Evolutionary conservation across 352 stramenopile species (phyloP), one percentile per base, ranked within the genome.

Genomic region (Aphanomyces stellatus): DNA sequence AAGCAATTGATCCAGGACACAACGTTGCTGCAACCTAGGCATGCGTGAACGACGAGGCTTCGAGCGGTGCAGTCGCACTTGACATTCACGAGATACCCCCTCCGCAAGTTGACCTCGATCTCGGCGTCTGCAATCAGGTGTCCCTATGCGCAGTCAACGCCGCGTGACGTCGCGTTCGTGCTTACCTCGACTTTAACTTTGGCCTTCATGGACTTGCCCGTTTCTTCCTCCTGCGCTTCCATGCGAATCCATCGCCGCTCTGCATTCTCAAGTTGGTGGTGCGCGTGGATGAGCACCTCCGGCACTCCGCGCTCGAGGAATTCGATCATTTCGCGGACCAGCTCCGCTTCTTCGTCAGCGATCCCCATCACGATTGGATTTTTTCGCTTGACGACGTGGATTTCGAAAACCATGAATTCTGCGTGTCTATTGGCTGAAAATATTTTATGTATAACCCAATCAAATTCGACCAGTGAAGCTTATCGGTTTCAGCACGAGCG

Each of bases 161-260:
- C n/a, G n/a, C n/a, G 24, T 10, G 11, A 42, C 37, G 37, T n/a
- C 5, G 34, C 7, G 31, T 31, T 51, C 22, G 5, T 17, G 25
- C 4, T 3, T 59, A 67, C 60, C 17, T 67, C 60, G 25, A 49
- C 46, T 40, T 67, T 67, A 4, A 67, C 7, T 15, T 37, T 43
- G 28, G 49, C 60, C 28, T 67, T 67, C 60, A 67, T 67, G 19
- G 60, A 53, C 43, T 67, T 67, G 60, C 60, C 60, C 49, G 28
- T 57, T 19, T 35, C 60, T 30, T 67, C 34, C 22, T 67, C 60
- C 10, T 57, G 60, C 10, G 34, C 33, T 24, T 67, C 34, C 60
- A 67, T 56, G 8, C 60, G 37, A 35, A 53, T 25, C 60, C 60
- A 67, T 17, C 60, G 60, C 11, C n/a, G 15, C 43, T 67, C 60